Percentiles rank a stretch among this genome's conserved stretches.
Evolutionary conservation across 768 basidiomycete species (phyloP).

Genomic region (Termitomyces sp.): DNA sequence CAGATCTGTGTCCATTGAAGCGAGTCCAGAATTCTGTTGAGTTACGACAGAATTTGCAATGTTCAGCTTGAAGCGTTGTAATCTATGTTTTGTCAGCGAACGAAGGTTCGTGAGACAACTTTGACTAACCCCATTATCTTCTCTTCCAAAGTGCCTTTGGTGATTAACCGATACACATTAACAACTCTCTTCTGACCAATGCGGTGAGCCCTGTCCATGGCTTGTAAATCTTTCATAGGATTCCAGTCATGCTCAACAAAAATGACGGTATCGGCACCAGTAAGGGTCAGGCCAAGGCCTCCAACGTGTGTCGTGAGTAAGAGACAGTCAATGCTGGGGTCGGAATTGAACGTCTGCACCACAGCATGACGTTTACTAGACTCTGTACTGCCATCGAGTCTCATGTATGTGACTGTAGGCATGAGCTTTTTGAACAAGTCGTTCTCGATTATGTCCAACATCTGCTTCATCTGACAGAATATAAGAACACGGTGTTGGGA

Average conservation of each 20-base stretch:
- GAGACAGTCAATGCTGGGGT: conserved; percentile 95
- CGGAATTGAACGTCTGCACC: conserved; percentile 96
- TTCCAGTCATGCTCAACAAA: conserved; percentile 99
- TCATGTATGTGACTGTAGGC: conserved; percentile 98
- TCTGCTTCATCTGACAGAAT: conserved; percentile 99
- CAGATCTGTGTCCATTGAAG: conserved; percentile 96
- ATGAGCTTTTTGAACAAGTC: conserved; percentile 88
- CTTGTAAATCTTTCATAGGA: conserved; percentile 98
- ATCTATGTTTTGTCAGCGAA: conserved; percentile 34
- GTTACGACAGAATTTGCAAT: conserved; percentile 96
- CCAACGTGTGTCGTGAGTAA: conserved; percentile 96
- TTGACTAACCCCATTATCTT: conserved; percentile 97
- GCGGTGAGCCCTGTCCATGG: conserved; percentile 98
- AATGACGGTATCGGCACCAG: conserved; percentile 98
- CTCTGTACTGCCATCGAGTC: conserved; percentile 91
- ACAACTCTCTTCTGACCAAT: conserved; percentile 99
- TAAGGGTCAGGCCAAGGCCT: conserved; percentile 91
- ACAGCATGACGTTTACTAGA: conserved; percentile 92
- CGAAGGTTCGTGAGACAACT: background rate
- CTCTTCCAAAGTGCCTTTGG: conserved; percentile 95
- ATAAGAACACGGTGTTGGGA: conserved; percentile 98
- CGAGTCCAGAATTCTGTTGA: conserved; percentile 91
- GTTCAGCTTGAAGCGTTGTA: conserved; percentile 98
- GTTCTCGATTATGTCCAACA: conserved; percentile 95
- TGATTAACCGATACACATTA: conserved; percentile 96